Conservation (phyloP, 2,329 filamentous ascomycete genomes). For the Fusarium sp. region DNA sequence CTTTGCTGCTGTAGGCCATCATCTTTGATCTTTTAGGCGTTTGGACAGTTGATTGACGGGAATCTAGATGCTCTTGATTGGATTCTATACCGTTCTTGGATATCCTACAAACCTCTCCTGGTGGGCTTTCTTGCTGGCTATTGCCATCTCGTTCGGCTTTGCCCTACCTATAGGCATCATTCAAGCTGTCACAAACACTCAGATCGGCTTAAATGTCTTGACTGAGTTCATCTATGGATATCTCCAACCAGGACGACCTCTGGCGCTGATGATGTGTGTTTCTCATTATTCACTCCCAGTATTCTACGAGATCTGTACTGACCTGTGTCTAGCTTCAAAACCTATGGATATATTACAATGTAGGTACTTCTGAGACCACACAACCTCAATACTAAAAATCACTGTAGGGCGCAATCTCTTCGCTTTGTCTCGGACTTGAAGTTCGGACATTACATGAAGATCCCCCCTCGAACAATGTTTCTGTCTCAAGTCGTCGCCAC, state of each 20-base stretch:
- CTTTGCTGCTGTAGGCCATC: conserved; percentile 65
- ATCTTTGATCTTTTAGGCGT: too few species aligned
- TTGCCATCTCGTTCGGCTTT: conserved; percentile 75
- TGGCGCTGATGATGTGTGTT: conserved; percentile 79
- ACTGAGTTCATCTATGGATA: conserved; percentile 84
- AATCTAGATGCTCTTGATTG: conserved; percentile 66
- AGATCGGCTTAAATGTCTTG: conserved; percentile 81
- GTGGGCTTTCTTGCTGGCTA: conserved; percentile 80
- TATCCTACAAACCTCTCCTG: conserved; percentile 79
- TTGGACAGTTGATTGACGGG: conserved; percentile 17
- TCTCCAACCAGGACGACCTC: conserved; percentile 79
- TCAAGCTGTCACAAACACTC: conserved; percentile 77
- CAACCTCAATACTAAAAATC: conserved; percentile 14
- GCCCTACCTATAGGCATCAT: conserved; percentile 79
- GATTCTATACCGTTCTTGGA: conserved; percentile 68
- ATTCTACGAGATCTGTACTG: not conserved
- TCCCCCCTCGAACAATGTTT: conserved; percentile 77
- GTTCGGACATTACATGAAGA: conserved; percentile 82
- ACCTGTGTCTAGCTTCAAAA: conserved; percentile 67
- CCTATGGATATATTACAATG: conserved; percentile 75
- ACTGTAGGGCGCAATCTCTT: conserved; percentile 69
- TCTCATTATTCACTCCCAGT: not conserved
- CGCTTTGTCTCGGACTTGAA: conserved; percentile 77
- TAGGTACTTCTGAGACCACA: conserved; percentile 24
- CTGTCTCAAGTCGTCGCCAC: conserved; percentile 76